These are phyloP conservation scores for Dactylonectria estremocensis DNA, from an alignment of 2,329 filamentous ascomycete genomes.

Conservation along the genomic window DNA sequence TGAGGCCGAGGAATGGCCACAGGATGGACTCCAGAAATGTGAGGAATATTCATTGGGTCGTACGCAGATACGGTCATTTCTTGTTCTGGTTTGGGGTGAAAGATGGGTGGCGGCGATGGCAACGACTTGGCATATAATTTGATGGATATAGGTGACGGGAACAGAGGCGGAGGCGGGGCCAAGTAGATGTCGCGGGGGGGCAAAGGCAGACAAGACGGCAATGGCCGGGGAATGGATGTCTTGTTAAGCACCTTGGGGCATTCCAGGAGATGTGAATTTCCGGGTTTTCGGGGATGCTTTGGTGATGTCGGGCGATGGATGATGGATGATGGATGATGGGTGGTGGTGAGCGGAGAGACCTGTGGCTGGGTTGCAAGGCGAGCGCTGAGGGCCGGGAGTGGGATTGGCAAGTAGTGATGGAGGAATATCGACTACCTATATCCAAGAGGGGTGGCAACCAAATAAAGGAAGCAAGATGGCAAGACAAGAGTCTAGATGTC, in stretches of 20 bases:
- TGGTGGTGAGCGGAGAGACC: conserved; percentile 15
- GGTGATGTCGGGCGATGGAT: background rate
- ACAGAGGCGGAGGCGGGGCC: background rate
- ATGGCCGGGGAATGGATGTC: background rate
- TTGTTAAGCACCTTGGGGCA: conserved; percentile 1
- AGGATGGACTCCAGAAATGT: conserved; percentile 62
- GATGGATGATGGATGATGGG: background rate
- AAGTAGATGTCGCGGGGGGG: background rate
- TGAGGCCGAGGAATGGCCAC: conserved; percentile 79
- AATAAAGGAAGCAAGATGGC: conserved; percentile 24
- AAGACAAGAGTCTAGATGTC: conserved; percentile 27
- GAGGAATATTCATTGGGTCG: conserved; percentile 60
- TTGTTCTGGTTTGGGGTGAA: conserved; percentile 25
- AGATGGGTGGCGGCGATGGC: conserved; percentile 9
- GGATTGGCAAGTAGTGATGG: conserved; percentile 7
- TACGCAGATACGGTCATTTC: conserved; percentile 59
- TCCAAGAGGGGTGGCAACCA: conserved; percentile 10
- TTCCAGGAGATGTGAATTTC: conserved; percentile 25
- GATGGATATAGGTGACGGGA: background rate
- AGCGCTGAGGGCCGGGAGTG: conserved; percentile 1
- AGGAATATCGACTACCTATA: conserved; percentile 28
- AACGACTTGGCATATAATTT: conserved; percentile 4
- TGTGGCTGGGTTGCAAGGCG: background rate
- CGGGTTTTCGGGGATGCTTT: conserved; percentile 3
- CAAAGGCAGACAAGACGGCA: conserved; percentile 2